phyloP scores from a whole-genome alignment of 805 yeast genomes.

The Tetrapisispora pingtungensis region DNA sequence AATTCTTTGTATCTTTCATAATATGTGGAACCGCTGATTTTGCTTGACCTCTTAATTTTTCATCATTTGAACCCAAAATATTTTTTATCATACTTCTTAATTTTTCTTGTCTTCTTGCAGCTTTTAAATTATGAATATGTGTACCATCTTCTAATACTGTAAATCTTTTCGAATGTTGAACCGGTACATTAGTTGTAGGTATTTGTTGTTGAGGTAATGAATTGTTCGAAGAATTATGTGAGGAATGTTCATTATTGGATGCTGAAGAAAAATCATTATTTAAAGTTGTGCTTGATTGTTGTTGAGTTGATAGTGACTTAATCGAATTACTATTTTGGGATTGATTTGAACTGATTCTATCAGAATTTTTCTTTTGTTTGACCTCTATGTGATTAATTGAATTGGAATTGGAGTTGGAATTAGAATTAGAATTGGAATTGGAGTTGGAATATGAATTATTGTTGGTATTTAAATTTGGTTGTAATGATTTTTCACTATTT shows the following conservation, averaged over 20 bases:
- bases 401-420: background rate
- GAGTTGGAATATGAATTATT: background rate
- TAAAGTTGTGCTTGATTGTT: background rate
- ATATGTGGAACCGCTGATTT: slow-evolving; percentile 65
- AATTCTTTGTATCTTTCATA: slow-evolving; percentile 27
- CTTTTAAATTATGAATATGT: slow-evolving; percentile 72
- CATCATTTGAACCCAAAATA: slow-evolving; percentile 49
- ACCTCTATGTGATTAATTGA: background rate
- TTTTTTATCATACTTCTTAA: slow-evolving; percentile 65
- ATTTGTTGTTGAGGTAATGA: background rate
- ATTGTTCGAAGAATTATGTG: background rate
- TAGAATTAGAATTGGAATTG: background rate
- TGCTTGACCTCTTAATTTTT: slow-evolving; percentile 59
- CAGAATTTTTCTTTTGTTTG: background rate
- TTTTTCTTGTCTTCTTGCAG: slow-evolving; percentile 72
- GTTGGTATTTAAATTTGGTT: background rate
- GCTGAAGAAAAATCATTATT: background rate
- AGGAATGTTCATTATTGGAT: background rate
- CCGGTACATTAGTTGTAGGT: background rate
- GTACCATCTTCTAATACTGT: slow-evolving; percentile 52
- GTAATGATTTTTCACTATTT: background rate
- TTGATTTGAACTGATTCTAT: background rate
- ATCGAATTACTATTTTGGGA: background rate
- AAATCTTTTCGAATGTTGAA: slow-evolving; percentile 32
- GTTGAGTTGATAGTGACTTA: background rate